A percentile compares a stretch with the other conserved stretches of the same genome.
phyloP scores from a whole-genome alignment of 768 basidiomycete species.

The Thelephora aurantiotincta region DNA sequence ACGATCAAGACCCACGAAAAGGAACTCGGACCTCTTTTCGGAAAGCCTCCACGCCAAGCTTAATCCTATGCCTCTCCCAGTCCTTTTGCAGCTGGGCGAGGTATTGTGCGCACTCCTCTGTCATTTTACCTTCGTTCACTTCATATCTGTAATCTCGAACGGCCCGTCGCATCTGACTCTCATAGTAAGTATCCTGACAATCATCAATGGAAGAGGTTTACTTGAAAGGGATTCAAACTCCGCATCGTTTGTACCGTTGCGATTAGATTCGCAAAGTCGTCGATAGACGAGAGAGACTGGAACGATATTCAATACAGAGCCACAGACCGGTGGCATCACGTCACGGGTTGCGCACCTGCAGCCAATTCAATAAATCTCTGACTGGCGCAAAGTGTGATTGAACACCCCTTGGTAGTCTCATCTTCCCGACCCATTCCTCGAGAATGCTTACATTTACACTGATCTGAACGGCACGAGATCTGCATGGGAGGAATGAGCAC shows the following conservation, averaged over 20 bases:
- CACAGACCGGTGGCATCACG: background rate
- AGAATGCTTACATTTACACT: conserved; percentile 71
- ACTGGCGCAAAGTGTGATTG: conserved; percentile 74
- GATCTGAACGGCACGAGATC: conserved; percentile 82
- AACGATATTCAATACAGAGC: background rate
- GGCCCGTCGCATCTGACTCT: conserved; percentile 75
- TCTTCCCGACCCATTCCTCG: conserved; percentile 84
- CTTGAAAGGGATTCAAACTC: conserved; percentile 85
- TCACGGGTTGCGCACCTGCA: conserved; percentile 41
- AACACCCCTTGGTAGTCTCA: conserved; percentile 68
- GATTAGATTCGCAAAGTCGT: conserved; percentile 78
- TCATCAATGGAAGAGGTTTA: conserved; percentile 13
- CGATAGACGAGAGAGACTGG: conserved; percentile 76
- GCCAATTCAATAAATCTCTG: conserved; percentile 72
- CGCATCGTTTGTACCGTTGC: conserved; percentile 82
- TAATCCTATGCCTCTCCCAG: conserved; percentile 88
- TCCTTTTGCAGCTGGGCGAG: conserved; percentile 91
- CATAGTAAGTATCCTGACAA: background rate
- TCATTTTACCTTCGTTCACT: conserved; percentile 84
- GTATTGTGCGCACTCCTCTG: conserved; percentile 90
- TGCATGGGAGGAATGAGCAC: conserved; percentile 12
- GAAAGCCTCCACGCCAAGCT: conserved; percentile 72
- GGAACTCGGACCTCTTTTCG: conserved; percentile 53
- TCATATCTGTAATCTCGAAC: conserved; percentile 91
- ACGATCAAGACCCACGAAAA: background rate